Percentiles rank a stretch among this genome's conserved stretches.
Conservation (phyloP, 148 eudicot genomes). For the Gaultheria prostrata region DNA sequence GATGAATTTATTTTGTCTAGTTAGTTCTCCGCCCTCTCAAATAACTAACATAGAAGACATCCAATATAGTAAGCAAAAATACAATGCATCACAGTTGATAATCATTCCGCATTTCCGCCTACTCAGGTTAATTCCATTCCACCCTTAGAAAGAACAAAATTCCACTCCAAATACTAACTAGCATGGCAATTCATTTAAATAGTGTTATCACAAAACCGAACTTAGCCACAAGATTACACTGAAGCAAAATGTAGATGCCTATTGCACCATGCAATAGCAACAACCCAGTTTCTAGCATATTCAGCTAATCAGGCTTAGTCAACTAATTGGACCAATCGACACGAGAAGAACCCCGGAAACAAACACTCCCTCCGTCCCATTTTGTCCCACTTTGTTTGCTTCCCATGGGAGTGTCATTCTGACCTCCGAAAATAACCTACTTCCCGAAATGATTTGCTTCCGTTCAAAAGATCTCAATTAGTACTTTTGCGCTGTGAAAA, state of each 20-base stretch:
- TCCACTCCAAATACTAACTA: background rate
- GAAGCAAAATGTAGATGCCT: background rate
- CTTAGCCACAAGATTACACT: background rate
- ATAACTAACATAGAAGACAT: background rate
- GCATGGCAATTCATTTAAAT: background rate
- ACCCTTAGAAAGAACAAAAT: background rate
- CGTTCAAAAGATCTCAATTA: too few species aligned
- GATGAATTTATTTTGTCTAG: background rate
- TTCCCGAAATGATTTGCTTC: too few species aligned
- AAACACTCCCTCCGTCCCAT: background rate
- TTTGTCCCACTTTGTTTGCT: too few species aligned
- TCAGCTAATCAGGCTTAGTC: background rate
- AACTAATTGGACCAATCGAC: background rate
- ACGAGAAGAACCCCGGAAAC: background rate
- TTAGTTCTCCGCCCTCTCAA: background rate
- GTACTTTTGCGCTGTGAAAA: too few species aligned
- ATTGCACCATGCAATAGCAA: slow-evolving; percentile 9
- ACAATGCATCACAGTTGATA: background rate
- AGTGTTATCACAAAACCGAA: background rate
- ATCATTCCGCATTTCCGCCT: background rate
- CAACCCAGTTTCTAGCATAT: background rate
- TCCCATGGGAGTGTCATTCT: too few species aligned
- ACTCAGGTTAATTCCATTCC: background rate
- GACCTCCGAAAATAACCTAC: too few species aligned
- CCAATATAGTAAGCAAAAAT: background rate